These are phyloP conservation scores for Leccinum incarnatum DNA, from an alignment of 768 basidiomycete species.

Conservation along the genomic window DNA sequence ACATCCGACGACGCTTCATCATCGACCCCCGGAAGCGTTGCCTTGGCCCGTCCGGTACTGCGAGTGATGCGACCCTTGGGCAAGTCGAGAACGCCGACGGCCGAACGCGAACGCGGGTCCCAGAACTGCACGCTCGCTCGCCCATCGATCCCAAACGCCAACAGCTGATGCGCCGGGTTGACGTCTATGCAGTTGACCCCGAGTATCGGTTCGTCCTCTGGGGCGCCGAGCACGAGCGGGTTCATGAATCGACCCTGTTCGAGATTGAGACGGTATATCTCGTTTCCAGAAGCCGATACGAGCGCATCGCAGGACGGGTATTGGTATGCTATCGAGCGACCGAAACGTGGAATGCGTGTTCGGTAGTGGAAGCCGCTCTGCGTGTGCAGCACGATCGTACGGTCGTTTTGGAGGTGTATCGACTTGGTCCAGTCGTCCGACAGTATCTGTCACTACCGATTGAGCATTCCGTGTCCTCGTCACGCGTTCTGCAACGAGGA, in stretches of 20 bases:
- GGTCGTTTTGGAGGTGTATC: conserved; percentile 93
- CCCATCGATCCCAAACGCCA: conserved; percentile 87
- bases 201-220: conserved; percentile 52
- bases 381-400: conserved; percentile 92
- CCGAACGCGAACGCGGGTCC: conserved; percentile 83
- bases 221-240: conserved; percentile 61
- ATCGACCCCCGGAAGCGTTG: conserved; percentile 34
- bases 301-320: conserved; percentile 91
- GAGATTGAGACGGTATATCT: conserved; percentile 91
- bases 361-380: conserved; percentile 92
- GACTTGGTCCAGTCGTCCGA: conserved; percentile 99
- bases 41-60: conserved; percentile 32
- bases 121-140: conserved; percentile 90
- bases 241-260: conserved; percentile 92
- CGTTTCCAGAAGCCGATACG: conserved; percentile 78
- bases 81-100: conserved; percentile 66
- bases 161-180: conserved; percentile 88
- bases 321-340: conserved; percentile 90
- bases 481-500: not conserved
- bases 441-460: conserved; percentile 56
- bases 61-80: conserved; percentile 54
- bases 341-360: conserved; percentile 92
- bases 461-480: conserved; percentile 1
- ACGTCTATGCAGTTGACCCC: conserved; percentile 93
- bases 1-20: conserved; percentile 27